phyloP scores from a whole-genome alignment of 257 asterid genomes.

The Marsdenia floribunda region DNA sequence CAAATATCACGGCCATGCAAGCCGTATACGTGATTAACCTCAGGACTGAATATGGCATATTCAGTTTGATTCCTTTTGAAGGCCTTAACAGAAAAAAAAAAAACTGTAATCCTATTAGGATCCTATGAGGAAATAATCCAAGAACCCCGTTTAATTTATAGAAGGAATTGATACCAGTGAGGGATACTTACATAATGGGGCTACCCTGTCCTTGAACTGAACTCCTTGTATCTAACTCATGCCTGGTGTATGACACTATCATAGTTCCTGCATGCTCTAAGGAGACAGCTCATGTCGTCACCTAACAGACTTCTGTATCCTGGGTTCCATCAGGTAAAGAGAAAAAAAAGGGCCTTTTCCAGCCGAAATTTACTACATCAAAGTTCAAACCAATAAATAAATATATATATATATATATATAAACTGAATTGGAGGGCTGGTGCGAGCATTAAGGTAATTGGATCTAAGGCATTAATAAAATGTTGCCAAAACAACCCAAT shows the following conservation, averaged over 20 bases:
- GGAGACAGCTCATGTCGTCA: constrained; percentile 19
- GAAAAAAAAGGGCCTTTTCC: too few relatives aligned
- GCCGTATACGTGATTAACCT: constrained; percentile 18
- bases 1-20: constrained; percentile 12
- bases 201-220: not conserved
- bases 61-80: not conserved
- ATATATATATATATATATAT: too few relatives aligned
- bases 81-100: not conserved
- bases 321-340: not conserved
- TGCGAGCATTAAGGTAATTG: too few relatives aligned
- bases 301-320: constrained; percentile 3
- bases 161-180: not conserved
- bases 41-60: constrained; percentile 7
- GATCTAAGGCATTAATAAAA: too few relatives aligned
- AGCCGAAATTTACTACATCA: too few relatives aligned
- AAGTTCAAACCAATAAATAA: too few relatives aligned
- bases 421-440: too few relatives aligned
- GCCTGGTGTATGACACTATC: constrained; percentile 28
- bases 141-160: not conserved
- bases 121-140: not conserved
- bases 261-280: constrained; percentile 31
- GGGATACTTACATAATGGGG: not conserved
- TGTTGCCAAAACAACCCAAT: too few relatives aligned
- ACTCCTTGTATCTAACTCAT: constrained; percentile 20
- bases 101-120: not conserved